These are phyloP conservation scores for Leptographium galeiforme DNA, from an alignment of 2,329 filamentous ascomycete genomes.

Conservation along the genomic window DNA sequence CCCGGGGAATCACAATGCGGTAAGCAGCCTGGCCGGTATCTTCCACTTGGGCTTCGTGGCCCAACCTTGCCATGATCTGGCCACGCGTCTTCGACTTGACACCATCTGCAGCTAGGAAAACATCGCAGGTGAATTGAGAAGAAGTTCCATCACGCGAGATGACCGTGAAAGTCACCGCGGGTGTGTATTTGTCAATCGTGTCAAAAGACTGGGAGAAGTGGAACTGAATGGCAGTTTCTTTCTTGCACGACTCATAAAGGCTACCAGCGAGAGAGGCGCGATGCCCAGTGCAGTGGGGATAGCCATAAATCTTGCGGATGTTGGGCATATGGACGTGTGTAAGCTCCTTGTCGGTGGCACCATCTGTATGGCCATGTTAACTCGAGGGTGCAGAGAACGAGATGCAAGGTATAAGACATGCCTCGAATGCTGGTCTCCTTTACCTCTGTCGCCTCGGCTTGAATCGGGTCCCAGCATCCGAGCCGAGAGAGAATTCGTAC, in stretches of 20 bases:
- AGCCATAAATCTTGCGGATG: slow-evolving; percentile 54
- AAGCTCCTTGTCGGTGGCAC: slow-evolving; percentile 54
- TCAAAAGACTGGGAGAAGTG: slow-evolving; percentile 47
- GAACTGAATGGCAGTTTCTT: slow-evolving; percentile 50
- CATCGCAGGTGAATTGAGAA: slow-evolving; percentile 31
- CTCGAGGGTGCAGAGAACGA: not conserved
- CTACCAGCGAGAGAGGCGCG: slow-evolving; percentile 56
- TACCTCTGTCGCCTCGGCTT: slow-evolving; percentile 56
- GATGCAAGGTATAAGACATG: slow-evolving; percentile 19
- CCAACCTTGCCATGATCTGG: slow-evolving; percentile 39
- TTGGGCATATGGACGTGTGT: slow-evolving; percentile 57
- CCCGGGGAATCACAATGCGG: slow-evolving; percentile 60
- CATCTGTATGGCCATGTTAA: slow-evolving; percentile 30
- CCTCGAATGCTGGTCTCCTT: slow-evolving; percentile 59
- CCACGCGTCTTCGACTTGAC: slow-evolving; percentile 38
- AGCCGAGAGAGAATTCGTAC: slow-evolving; percentile 59
- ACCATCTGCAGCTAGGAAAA: slow-evolving; percentile 41
- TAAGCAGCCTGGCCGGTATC: slow-evolving; percentile 69
- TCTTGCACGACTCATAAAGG: slow-evolving; percentile 55
- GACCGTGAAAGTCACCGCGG: slow-evolving; percentile 14
- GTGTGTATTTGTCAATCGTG: slow-evolving; percentile 42
- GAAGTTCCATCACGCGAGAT: not conserved
- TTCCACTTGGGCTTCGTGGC: slow-evolving; percentile 39
- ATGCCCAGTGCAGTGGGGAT: slow-evolving; percentile 70
- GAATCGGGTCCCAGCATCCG: slow-evolving; percentile 59